phyloP scores from a whole-genome alignment of 1,284 basidiomycete genomes.

The Irpex sp. region DNA sequence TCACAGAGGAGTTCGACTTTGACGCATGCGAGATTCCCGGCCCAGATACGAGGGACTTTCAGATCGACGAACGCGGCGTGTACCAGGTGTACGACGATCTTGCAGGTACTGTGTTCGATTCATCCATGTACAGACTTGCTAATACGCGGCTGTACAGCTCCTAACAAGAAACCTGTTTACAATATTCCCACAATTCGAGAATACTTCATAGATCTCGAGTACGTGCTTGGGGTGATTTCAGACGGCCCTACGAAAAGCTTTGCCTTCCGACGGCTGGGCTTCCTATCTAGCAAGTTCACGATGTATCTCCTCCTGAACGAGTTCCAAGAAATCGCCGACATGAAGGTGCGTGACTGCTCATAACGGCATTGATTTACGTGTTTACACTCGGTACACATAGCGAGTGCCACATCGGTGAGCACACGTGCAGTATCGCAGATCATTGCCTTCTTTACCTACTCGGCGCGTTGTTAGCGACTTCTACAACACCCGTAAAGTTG shows the following conservation, averaged over 20 bases:
- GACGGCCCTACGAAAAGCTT: conserved; percentile 97
- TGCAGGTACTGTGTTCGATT: conserved; percentile 29
- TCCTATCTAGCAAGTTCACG: conserved; percentile 93
- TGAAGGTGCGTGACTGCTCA: conserved; percentile 69
- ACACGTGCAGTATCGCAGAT: not conserved
- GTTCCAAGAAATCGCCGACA: conserved; percentile 91
- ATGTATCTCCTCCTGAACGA: conserved; percentile 95
- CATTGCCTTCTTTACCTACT: not conserved
- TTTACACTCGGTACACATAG: conserved; percentile 29
- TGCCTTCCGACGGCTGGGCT: conserved; percentile 91
- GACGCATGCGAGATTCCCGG: conserved; percentile 71
- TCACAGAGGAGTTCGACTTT: conserved; percentile 60
- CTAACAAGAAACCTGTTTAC: conserved; percentile 60
- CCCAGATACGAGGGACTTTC: conserved; percentile 49
- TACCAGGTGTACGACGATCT: conserved; percentile 71
- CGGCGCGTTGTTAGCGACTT: conserved; percentile 69
- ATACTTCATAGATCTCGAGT: conserved; percentile 97
- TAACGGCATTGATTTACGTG: conserved; percentile 10
- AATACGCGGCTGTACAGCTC: conserved; percentile 10
- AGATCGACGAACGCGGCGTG: conserved; percentile 83
- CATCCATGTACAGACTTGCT: not conserved
- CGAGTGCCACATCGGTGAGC: conserved; percentile 69
- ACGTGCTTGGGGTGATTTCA: conserved; percentile 79
- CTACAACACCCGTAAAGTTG: conserved; percentile 97
- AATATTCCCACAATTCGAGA: conserved; percentile 86